These are phyloP conservation scores for Psilocybe sp. DNA, from an alignment of 768 basidiomycete genomes.

Conservation along the genomic window DNA sequence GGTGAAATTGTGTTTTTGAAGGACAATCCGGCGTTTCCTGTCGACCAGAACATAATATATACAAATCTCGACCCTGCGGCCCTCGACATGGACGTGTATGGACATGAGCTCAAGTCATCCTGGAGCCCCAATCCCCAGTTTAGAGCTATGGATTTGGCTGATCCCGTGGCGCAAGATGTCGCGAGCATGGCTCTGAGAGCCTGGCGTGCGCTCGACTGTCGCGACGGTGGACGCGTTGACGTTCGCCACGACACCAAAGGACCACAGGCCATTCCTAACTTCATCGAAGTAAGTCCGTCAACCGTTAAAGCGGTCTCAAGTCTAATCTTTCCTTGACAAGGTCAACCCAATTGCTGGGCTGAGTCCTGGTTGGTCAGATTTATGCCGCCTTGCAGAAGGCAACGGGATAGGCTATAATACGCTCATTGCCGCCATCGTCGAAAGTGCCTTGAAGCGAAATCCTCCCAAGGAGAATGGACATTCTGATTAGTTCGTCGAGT, in stretches of 20 bases:
- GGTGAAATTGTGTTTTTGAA: conserved; percentile 17
- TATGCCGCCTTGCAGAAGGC: conserved; percentile 3
- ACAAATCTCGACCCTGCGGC: conserved; percentile 7
- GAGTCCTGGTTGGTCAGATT: conserved; percentile 4
- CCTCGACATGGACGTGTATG: conserved; percentile 16
- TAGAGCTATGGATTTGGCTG: conserved; percentile 8
- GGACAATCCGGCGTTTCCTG: conserved; percentile 8
- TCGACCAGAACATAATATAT: conserved; percentile 7
- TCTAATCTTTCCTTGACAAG: not conserved
- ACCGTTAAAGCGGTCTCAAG: not conserved
- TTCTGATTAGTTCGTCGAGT: not conserved
- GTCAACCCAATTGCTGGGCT: conserved; percentile 7
- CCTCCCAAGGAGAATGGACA: not conserved
- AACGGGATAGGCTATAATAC: conserved; percentile 3
- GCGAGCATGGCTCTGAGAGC: conserved; percentile 15
- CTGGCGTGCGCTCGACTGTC: conserved; percentile 17
- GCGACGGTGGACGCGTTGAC: conserved; percentile 20
- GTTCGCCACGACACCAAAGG: conserved; percentile 20
- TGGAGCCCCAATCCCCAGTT: conserved; percentile 11
- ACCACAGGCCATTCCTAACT: conserved; percentile 4
- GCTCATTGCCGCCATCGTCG: conserved; percentile 8
- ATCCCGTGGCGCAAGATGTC: conserved; percentile 7
- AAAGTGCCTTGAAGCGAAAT: conserved; percentile 8
- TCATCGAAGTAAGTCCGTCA: conserved; percentile 6
- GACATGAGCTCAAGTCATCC: conserved; percentile 8